Evolutionary conservation across 2,329 filamentous ascomycete species (phyloP), one percentile per base, ranked within the genome.

Genomic region (Lizonia empirigonia): DNA sequence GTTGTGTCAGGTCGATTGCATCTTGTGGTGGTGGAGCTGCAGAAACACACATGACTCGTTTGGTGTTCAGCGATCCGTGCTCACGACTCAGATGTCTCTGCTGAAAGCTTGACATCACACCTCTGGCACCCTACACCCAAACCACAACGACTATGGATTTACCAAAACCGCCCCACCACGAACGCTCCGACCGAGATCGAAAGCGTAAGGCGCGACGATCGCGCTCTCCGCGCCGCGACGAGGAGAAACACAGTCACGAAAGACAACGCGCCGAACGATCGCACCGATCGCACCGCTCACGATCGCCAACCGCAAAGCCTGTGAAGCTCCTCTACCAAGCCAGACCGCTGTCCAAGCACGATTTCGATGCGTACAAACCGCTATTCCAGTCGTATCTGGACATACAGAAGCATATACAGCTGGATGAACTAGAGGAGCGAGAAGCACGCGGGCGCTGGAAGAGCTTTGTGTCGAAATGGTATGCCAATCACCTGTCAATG

Each of bases 381-480:
- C 78, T 97, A 52, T 90, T 97, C 57, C 89, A 86, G 13, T 84
- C 89, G 38, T 97, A 97, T 64, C 81, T 97, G 20, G 89, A 92
- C 62, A 83, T 96, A 26, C 93, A 97, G 73, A 97, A 97, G 75
- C 80, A 85, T 30, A 81, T 89, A 32, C 76, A 87, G 44, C 76
- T 95, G 1, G 80, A 85, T 15, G 81, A 83, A 8, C 78, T 97
- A 60, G 82, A 85, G 48, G 86, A 90, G 56, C 81, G 83, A n/a
- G 92, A 97, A 70, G 75, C 86, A 1, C 87, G 82, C 58, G 91
- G 92, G 1, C 80, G 93, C 47, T 99, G 93, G 91, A 96, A 96
- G 80, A 93, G 91, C 70, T 99, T 97, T 65, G 72, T 93, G 10
- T 80, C 83, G 4, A 93, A 91, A 79, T 99, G 94, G 93, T 88